phyloP scores from a whole-genome alignment of 371 early-diverging fungal species.

The Nosema muscidifuracis region DNA sequence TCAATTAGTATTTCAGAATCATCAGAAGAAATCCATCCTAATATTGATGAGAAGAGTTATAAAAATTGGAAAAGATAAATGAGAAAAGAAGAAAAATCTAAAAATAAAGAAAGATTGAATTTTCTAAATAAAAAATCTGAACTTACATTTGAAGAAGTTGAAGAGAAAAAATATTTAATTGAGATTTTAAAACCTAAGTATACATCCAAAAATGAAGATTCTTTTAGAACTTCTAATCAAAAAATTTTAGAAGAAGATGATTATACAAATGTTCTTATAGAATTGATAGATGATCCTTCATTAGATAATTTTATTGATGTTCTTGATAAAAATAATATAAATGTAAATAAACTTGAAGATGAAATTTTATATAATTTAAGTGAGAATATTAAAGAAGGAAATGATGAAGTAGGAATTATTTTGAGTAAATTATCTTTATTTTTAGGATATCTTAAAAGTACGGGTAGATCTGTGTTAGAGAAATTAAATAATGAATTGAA shows the following conservation, averaged over 20 bases:
- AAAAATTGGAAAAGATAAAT: constrained; percentile 39
- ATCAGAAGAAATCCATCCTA: constrained; percentile 48
- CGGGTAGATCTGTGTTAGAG: constrained; percentile 24
- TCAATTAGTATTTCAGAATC: background rate
- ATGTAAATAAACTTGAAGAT: constrained; percentile 38
- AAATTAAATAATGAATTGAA: constrained; percentile 29
- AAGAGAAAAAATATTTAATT: constrained; percentile 9
- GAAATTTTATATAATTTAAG: constrained; percentile 42
- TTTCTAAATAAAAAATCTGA: background rate
- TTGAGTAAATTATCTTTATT: constrained; percentile 40
- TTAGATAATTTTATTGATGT: background rate
- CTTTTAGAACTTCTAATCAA: constrained; percentile 17
- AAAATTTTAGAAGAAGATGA: background rate
- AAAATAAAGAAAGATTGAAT: constrained; percentile 18
- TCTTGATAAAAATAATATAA: background rate
- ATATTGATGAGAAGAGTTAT: constrained; percentile 54
- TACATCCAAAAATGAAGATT: background rate
- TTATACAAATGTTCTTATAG: background rate
- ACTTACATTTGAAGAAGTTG: background rate
- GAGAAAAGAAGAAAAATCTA: constrained; percentile 24
- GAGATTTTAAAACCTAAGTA: constrained; percentile 9
- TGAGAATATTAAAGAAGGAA: constrained; percentile 51
- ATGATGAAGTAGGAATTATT: constrained; percentile 36
- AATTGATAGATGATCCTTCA: constrained; percentile 4
- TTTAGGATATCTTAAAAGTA: constrained; percentile 26